phyloP scores from a whole-genome alignment of 2,329 filamentous ascomycete species.

The Lasiodiplodia gonubiensis region DNA sequence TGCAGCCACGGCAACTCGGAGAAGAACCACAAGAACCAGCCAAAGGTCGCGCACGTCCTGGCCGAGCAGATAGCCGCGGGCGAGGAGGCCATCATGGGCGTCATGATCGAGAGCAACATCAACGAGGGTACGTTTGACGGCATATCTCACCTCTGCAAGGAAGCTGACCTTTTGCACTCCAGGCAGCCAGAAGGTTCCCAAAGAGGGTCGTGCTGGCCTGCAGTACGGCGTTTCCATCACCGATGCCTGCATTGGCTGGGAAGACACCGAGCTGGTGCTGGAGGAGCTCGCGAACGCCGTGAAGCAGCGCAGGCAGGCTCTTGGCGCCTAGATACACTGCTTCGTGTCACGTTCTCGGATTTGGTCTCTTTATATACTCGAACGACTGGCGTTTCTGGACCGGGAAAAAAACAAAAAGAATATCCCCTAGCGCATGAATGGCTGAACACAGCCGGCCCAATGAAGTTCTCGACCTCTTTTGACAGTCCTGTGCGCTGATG shows the following conservation, averaged over 20 bases:
- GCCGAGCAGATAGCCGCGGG: slow-evolving; percentile 85
- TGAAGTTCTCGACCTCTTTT: neutral
- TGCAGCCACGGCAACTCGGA: slow-evolving; percentile 96
- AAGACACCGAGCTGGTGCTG: slow-evolving; percentile 82
- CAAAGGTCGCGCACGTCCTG: slow-evolving; percentile 82
- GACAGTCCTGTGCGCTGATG: neutral
- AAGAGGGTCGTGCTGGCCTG: slow-evolving; percentile 81
- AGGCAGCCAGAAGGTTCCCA: slow-evolving; percentile 89
- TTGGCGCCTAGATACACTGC: slow-evolving; percentile 33
- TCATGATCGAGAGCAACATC: slow-evolving; percentile 99
- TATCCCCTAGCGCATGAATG: slow-evolving; percentile 5
- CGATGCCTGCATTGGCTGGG: slow-evolving; percentile 95
- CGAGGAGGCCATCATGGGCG: slow-evolving; percentile 88
- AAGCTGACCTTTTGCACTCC: slow-evolving; percentile 26
- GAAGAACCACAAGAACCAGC: slow-evolving; percentile 98
- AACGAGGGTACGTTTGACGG: slow-evolving; percentile 72
- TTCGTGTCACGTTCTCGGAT: neutral
- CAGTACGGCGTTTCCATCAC: slow-evolving; percentile 97
- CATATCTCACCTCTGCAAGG: slow-evolving; percentile 2
- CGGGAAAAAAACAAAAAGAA: slow-evolving; percentile 7
- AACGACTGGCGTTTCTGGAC: slow-evolving; percentile 3
- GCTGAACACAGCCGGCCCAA: neutral
- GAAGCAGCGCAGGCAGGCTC: slow-evolving; percentile 68
- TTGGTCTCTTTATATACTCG: neutral
- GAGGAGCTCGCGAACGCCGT: slow-evolving; percentile 81